Evolutionary conservation across 768 basidiomycete genomes (phyloP), one percentile per base, ranked within the genome.

Genomic region (Suillus occidentalis): DNA sequence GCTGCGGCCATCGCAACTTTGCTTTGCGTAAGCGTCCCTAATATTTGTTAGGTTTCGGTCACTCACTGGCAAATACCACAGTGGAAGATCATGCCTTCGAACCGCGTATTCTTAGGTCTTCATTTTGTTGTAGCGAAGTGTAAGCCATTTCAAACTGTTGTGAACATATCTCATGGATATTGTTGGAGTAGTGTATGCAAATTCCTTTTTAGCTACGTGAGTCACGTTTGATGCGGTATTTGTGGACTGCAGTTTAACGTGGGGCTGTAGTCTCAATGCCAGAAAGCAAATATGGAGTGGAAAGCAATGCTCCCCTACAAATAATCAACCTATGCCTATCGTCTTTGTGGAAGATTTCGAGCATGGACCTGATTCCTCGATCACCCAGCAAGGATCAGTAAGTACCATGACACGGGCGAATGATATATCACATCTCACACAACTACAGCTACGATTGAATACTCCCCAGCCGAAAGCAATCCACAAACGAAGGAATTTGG

Each of bases 121-220:
- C 66, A 74, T 47, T 73, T 73, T 61, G 62, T 69, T 10, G 63
- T 73, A 12, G 73, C 34, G 37, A 73, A 73, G 61, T 49, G 72
- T 74, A 49, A 25, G 72, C 62, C 39, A 36, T 25, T 25, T 31
- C 22, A 31, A 1, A 9, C 20, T 25, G n/a, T 45, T 10, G 6
- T 31, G 3, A 9, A 16, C 47, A 2, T n/a, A n/a, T 43, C 28
- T 16, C 6, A 3, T 31, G 37, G 43, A 61, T 8, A 34, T 28
- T 20, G 18, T 20, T 53, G 25, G 10, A 9, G 2, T 42, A 73
- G 72, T 73, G 18, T 69, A 73, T 10, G 72, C 72, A 49, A 74
- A 74, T 28, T 74, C 67, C 34, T 47, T 73, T 12, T 63, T 73
- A 40, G 73, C 73, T 22, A 73, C 66, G 73, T 73, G 63, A 9